phyloP scores from a whole-genome alignment of 768 basidiomycete species.

The Tremella mesenterica region DNA sequence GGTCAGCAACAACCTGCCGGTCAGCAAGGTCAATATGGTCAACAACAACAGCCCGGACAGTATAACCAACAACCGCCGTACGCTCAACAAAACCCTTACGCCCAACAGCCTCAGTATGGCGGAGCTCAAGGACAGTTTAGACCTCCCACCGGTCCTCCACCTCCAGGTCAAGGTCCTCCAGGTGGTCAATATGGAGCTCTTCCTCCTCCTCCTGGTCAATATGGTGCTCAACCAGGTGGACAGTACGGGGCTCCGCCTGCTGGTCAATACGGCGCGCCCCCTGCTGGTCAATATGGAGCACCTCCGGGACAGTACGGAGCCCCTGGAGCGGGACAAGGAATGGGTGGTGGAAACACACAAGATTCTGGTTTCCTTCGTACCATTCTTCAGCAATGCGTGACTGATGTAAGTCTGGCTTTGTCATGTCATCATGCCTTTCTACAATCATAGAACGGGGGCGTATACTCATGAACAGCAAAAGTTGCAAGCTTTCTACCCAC shows the following conservation, averaged over 20 bases:
- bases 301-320: slow-evolving; percentile 29
- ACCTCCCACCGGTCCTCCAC: too few relatives aligned
- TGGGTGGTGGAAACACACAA: slow-evolving; percentile 15
- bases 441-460: background rate
- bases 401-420: slow-evolving; percentile 31
- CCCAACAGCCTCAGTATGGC: too few relatives aligned
- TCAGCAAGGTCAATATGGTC: slow-evolving; percentile 22
- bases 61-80: slow-evolving; percentile 14
- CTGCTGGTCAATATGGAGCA: slow-evolving; percentile 21
- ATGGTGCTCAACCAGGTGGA: slow-evolving; percentile 9
- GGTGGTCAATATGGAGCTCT: slow-evolving; percentile 22
- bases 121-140: too few relatives aligned
- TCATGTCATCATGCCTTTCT: background rate
- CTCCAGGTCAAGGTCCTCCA: too few relatives aligned
- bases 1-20: slow-evolving; percentile 24
- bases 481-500: slow-evolving; percentile 47
- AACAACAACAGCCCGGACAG: slow-evolving; percentile 12
- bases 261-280: slow-evolving; percentile 36
- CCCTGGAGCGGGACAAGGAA: slow-evolving; percentile 9
- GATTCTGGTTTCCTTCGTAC: slow-evolving; percentile 26
- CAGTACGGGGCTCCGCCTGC: slow-evolving; percentile 21
- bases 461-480: slow-evolving; percentile 38
- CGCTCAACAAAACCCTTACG: too few relatives aligned
- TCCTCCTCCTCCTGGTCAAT: slow-evolving; percentile 14
- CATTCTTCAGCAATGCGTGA: slow-evolving; percentile 41